Evolutionary conservation across 2,329 filamentous ascomycete genomes (phyloP), one percentile per base, ranked within the genome.

Genomic region (Truncatella angustata): DNA sequence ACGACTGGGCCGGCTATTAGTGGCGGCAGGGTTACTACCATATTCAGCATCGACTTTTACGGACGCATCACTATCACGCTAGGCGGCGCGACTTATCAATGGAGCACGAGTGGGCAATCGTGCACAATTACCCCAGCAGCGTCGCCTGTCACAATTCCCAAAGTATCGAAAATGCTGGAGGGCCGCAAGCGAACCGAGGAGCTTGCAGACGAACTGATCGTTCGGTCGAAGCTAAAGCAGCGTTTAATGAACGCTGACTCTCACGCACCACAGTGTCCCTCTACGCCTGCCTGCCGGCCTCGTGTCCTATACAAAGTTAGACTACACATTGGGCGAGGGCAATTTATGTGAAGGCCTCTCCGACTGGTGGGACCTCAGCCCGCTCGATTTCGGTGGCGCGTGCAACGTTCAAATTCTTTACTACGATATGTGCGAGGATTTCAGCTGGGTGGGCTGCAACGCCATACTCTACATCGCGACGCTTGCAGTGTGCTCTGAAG

Each of bases 381-480:
- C 44, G 44, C 32, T 11, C 44, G 28, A 34, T 47, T 47, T 47
- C 16, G 28, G 20, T 21, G 44, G 28, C 9, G 9, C 44, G 9
- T 47, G 44, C 28, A 6, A 6, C 21, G 26, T 47, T 34, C 44
- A 47, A 16, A 47, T 21, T 47, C 44, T 34, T 21, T 47, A 26
- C 28, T 47, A 47, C 28, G 44, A 47, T 16, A 12, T 11, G 28
- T 47, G 44, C 24, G 12, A 7, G 12, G 44, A 18, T 34, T 47
- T 11, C 44, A 47, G 44, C 44, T 47, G 28, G 23, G 44, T 18
- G 28, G 44, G 44, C 20, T 47, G 44, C 44, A 47, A 47, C 24
- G 44, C 44, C 24, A 32, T 47, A 6, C 32, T 47, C 28, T 6
- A 11, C 28, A 12, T 6, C 28, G 6, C 16, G 44, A 34, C 20